phyloP scores from a whole-genome alignment of 176 grass and related monocot species.

The Oropetium thomaeum region DNA sequence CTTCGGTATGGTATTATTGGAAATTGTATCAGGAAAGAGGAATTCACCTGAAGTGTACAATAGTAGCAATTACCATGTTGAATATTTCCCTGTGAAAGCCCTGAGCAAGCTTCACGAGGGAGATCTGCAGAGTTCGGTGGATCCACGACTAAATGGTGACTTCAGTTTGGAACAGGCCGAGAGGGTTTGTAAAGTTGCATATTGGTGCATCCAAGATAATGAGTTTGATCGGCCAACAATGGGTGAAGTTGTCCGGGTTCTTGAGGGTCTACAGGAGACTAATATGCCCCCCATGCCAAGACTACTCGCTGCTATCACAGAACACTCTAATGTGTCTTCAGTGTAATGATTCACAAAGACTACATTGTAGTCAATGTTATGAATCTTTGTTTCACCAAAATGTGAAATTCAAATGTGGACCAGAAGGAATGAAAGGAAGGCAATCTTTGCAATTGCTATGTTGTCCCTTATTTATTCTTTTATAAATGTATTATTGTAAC shows the following conservation, averaged over 20 bases:
- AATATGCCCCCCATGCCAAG: slow-evolving; percentile 48
- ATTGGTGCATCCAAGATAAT: slow-evolving; percentile 55
- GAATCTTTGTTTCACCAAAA: neutral
- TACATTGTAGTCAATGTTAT: neutral
- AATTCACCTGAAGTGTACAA: slow-evolving; percentile 32
- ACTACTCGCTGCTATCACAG: slow-evolving; percentile 33
- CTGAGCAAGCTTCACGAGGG: slow-evolving; percentile 32
- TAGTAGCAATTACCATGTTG: slow-evolving; percentile 10
- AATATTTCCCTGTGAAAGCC: slow-evolving; percentile 43
- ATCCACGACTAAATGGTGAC: slow-evolving; percentile 38
- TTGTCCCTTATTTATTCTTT: neutral
- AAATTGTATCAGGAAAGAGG: slow-evolving; percentile 50
- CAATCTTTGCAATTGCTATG: neutral
- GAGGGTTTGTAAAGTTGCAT: slow-evolving; percentile 42
- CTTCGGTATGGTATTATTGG: slow-evolving; percentile 62
- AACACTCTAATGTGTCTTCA: neutral
- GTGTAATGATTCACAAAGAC: neutral
- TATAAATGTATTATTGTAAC: neutral
- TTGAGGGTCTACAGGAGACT: slow-evolving; percentile 37
- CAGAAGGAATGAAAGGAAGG: neutral
- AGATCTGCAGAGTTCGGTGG: slow-evolving; percentile 34
- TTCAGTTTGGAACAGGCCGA: slow-evolving; percentile 34
- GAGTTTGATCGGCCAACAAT: slow-evolving; percentile 47
- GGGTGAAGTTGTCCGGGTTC: slow-evolving; percentile 46
- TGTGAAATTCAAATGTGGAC: neutral